Conservation (phyloP, 352 stramenopile genomes). For the Phytophthora hibernalis region DNA sequence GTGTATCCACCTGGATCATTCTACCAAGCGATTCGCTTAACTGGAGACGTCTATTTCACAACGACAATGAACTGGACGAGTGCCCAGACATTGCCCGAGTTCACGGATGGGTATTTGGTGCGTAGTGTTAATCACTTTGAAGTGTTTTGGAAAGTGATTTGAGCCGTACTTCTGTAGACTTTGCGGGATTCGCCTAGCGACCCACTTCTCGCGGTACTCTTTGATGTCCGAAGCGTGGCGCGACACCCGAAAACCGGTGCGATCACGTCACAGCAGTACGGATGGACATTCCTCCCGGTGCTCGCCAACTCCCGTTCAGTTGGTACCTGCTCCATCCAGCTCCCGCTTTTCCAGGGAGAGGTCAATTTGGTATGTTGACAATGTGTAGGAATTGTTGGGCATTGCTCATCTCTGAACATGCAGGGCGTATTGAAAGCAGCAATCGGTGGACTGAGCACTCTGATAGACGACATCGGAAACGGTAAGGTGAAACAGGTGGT, state of each 20-base stretch:
- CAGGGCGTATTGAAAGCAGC: conserved; percentile 49
- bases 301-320: conserved; percentile 48
- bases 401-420: neutral
- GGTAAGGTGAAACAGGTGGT: conserved; percentile 56
- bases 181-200: conserved; percentile 48
- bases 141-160: neutral
- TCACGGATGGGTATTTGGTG: conserved; percentile 68
- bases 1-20: conserved; percentile 63
- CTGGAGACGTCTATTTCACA: conserved; percentile 63
- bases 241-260: conserved; percentile 54
- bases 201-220: conserved; percentile 45
- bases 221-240: conserved; percentile 63
- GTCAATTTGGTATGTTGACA: conserved; percentile 59
- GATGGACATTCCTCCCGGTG: conserved; percentile 72
- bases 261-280: conserved; percentile 56
- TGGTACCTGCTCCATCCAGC: conserved; percentile 47
- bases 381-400: neutral
- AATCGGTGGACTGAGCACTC: conserved; percentile 20
- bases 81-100: conserved; percentile 58
- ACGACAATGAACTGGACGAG: conserved; percentile 70
- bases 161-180: conserved; percentile 39
- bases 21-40: conserved; percentile 66
- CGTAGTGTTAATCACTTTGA: neutral
- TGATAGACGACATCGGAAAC: conserved; percentile 51
- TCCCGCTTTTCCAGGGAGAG: conserved; percentile 69